A percentile compares a stretch with the other conserved stretches of the same genome.
phyloP scores from a whole-genome alignment of 2,329 filamentous ascomycete genomes.

The Lojkania enalia region DNA sequence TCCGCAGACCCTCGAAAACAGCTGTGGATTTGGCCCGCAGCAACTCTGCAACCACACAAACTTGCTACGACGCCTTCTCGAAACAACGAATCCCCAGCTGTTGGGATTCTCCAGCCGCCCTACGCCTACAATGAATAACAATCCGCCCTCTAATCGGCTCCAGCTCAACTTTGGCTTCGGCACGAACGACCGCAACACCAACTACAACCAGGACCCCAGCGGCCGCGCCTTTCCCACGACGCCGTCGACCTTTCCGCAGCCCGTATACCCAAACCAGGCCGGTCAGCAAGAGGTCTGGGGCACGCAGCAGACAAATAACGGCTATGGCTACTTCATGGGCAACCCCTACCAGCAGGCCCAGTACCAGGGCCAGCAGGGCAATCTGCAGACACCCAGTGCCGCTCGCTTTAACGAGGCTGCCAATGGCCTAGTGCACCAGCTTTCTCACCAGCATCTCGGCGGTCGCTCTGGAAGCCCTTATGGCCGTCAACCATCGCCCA shows the following conservation, averaged over 20 bases:
- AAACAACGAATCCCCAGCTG: slow-evolving; percentile 2
- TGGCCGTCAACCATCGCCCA: slow-evolving; percentile 68
- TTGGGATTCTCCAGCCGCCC: slow-evolving; percentile 6
- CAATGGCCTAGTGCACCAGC: slow-evolving; percentile 90
- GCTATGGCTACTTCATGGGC: slow-evolving; percentile 56
- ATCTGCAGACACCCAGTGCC: slow-evolving; percentile 55
- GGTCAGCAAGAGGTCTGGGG: slow-evolving; percentile 66
- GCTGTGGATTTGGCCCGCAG: slow-evolving; percentile 15
- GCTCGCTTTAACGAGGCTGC: slow-evolving; percentile 75
- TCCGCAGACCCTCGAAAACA: slow-evolving; percentile 17
- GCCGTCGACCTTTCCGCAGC: slow-evolving; percentile 94
- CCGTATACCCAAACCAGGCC: slow-evolving; percentile 67
- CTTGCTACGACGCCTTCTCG: slow-evolving; percentile 12
- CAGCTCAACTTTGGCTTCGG: slow-evolving; percentile 57
- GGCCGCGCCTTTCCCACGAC: slow-evolving; percentile 65
- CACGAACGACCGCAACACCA: slow-evolving; percentile 41
- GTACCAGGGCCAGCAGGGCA: slow-evolving; percentile 55
- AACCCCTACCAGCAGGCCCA: slow-evolving; percentile 51
- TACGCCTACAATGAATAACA: slow-evolving; percentile 39
- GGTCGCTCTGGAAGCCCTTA: slow-evolving; percentile 70
- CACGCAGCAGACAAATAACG: slow-evolving; percentile 48
- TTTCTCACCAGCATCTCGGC: slow-evolving; percentile 91
- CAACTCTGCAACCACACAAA: slow-evolving; percentile 11
- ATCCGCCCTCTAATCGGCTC: slow-evolving; percentile 50
- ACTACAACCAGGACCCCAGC: slow-evolving; percentile 47